phyloP scores from a whole-genome alignment of 208 protist genomes.

The Crithidia mellificae region DNA sequence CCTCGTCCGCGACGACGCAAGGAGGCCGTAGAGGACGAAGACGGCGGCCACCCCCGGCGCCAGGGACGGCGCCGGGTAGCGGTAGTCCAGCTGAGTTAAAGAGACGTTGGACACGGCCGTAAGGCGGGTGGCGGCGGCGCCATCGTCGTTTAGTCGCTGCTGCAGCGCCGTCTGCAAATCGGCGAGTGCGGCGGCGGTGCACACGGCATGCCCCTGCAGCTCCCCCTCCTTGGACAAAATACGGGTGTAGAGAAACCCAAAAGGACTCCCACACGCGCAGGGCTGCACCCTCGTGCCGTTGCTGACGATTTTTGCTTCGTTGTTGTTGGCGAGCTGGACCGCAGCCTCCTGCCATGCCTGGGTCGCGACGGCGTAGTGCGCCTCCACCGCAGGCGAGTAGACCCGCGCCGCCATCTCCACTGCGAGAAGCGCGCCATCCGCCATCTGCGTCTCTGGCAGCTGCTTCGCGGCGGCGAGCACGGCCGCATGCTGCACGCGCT shows the following conservation, averaged over 20 bases:
- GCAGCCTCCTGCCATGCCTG: conserved; percentile 34
- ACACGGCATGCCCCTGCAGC: background rate
- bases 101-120: background rate
- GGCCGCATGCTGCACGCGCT: conserved; percentile 40
- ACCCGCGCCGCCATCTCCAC: conserved; percentile 54
- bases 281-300: too few relatives aligned
- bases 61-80: conserved; percentile 21
- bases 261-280: conserved; percentile 25
- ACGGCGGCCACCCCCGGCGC: conserved; percentile 11
- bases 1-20: conserved; percentile 45
- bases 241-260: conserved; percentile 21
- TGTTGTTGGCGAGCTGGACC: background rate
- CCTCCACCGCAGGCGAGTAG: conserved; percentile 65
- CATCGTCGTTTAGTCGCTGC: background rate
- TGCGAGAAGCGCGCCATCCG: conserved; percentile 31
- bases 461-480: conserved; percentile 22
- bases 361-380: conserved; percentile 42
- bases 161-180: background rate
- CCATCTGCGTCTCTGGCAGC: conserved; percentile 14
- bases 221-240: background rate
- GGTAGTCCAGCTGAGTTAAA: conserved; percentile 43
- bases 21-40: conserved; percentile 65
- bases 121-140: background rate
- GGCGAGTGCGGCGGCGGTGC: conserved; percentile 1
- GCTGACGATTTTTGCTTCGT: background rate